Conservation (phyloP, 202 grass and related monocot species). For the Saccharum hybrid region DNA sequence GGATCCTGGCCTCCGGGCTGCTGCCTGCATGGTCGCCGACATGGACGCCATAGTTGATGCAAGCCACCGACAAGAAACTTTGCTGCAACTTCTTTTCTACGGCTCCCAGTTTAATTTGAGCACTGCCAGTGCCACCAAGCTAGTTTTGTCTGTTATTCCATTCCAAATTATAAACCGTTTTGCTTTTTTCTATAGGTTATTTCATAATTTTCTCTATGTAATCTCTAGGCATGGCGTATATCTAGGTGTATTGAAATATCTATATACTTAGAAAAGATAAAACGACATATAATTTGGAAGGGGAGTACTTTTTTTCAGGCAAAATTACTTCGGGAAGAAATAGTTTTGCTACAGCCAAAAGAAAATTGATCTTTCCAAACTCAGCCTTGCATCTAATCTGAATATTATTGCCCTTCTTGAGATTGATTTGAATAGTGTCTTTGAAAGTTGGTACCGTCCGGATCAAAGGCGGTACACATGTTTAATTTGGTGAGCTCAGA, state of each 20-base stretch:
- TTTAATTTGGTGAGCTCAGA: neutral
- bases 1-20: constrained; percentile 30
- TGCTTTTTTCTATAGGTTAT: too few relatives aligned
- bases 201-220: too few relatives aligned
- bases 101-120: neutral
- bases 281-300: too few relatives aligned
- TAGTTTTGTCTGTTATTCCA: neutral
- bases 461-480: too few relatives aligned
- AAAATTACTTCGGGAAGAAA: neutral
- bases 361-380: neutral
- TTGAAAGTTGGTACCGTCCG: neutral
- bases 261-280: too few relatives aligned
- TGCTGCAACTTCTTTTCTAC: neutral
- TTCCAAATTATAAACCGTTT: too few relatives aligned
- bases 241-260: too few relatives aligned
- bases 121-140: neutral
- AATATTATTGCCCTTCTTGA: neutral
- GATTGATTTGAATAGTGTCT: neutral
- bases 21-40: constrained; percentile 39
- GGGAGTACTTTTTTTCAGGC: neutral
- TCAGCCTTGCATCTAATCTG: neutral
- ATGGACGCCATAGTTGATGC: constrained; percentile 25
- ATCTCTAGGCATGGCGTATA: too few relatives aligned
- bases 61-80: neutral
- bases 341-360: neutral